Evolutionary conservation across 345 rosid species (phyloP), one percentile per base, ranked within the genome.

Genomic region (Aquilaria yunnanensis): DNA sequence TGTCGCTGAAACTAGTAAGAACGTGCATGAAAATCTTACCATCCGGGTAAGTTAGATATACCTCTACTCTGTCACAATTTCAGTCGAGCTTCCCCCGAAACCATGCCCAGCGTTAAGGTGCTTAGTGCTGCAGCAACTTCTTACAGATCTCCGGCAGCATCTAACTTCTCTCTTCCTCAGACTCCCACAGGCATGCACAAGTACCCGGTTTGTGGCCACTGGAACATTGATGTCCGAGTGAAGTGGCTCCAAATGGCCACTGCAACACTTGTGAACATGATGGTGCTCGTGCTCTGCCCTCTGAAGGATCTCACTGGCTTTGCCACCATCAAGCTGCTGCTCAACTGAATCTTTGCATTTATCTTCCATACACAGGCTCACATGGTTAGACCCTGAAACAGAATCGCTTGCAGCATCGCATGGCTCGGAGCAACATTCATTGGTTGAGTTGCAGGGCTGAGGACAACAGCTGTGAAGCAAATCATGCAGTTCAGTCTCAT

Each of bases 101-200:
- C 72, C 67, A 54, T 51, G 43, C 53, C 71, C 72, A 45, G 66
- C 62, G 12, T 77, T 80, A 16, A 69, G 74, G 43, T 71, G 77
- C 54, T 70, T 66, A 12, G 68, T 54, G 32, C 82, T 74, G 29
- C 83, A 80, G 67, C 80, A 81, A 60, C 74, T 74, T 72, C 64
- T 56, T 60, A 75, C 78, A 66, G 78, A 75, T 71, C 62, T 77
- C 71, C 88, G 80, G 57, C 85, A 80, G 23, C 83, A 75, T 14
- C 75, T 81, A 11, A 37, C 51, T 51, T 75, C 84, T 55, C 77
- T 75, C 54, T 64, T 74, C 67, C 64, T 76, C 65, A 69, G 30
- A 16, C 23, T 16, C 59, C 29, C 31, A 14, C 78, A 72, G 51
- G 16, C 60, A 34, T 72, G 69, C 14, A 5, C 16, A 0, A 58